Evolutionary conservation across 345 rosid species (phyloP).

Genomic region (Boechera stricta): DNA sequence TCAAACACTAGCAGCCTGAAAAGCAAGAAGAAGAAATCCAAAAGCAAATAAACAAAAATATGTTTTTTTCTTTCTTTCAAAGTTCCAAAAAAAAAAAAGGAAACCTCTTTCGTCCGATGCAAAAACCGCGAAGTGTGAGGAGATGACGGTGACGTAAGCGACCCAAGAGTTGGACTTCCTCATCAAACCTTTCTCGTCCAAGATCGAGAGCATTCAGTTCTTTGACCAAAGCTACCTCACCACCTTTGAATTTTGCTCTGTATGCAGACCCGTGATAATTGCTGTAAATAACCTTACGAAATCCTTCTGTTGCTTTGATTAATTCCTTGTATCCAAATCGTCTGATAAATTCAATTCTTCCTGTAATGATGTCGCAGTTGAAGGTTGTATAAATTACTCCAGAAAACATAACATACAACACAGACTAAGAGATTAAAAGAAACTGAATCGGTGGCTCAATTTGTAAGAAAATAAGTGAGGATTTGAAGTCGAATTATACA

Average conservation of each 20-base stretch:
- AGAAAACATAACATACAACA: constrained; percentile 19
- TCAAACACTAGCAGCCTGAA: constrained; percentile 83
- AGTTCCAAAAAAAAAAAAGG: neutral
- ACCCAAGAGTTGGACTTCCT: constrained; percentile 76
- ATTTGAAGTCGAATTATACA: neutral
- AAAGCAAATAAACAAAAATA: constrained; percentile 13
- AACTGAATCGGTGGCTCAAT: neutral
- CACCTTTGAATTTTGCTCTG: constrained; percentile 74
- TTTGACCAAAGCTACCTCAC: constrained; percentile 70
- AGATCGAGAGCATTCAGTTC: constrained; percentile 61
- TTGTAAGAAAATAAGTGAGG: neutral
- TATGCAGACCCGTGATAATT: constrained; percentile 72
- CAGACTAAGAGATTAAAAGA: neutral
- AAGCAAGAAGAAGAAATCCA: constrained; percentile 26
- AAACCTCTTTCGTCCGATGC: constrained; percentile 72
- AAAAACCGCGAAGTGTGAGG: constrained; percentile 85
- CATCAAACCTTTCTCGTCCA: constrained; percentile 59
- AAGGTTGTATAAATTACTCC: neutral
- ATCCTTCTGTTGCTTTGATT: constrained; percentile 74
- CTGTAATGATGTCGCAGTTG: constrained; percentile 43
- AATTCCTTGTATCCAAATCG: constrained; percentile 69
- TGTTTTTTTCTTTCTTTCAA: neutral
- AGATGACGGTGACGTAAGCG: constrained; percentile 93
- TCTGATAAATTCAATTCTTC: constrained; percentile 62
- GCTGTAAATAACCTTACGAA: constrained; percentile 63